Percentiles rank a stretch among this genome's conserved stretches.
Conservation (phyloP, 441 rosid species). For the Metrosideros polymorpha region DNA sequence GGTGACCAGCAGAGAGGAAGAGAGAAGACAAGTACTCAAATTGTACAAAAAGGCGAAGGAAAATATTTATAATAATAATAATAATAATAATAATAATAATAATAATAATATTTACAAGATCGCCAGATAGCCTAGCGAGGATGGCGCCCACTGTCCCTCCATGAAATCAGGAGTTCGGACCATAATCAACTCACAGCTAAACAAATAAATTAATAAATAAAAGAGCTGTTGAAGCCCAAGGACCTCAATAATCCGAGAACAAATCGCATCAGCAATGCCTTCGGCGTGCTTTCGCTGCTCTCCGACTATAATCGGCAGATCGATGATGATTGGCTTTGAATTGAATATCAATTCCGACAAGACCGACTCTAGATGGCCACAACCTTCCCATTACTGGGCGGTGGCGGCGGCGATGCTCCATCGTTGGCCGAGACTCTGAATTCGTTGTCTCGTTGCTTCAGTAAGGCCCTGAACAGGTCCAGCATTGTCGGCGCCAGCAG, state of each 20-base stretch:
- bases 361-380: slow-evolving; percentile 63
- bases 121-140: no score
- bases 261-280: slow-evolving; percentile 88
- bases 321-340: slow-evolving; percentile 95
- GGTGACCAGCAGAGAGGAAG: no score
- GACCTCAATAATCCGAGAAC: slow-evolving; percentile 88
- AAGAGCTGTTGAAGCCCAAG: background rate
- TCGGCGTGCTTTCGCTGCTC: slow-evolving; percentile 70
- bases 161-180: no score
- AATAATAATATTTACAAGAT: no score
- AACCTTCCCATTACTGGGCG: slow-evolving; percentile 43
- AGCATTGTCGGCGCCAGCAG: slow-evolving; percentile 19
- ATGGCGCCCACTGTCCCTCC: no score
- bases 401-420: slow-evolving; percentile 24
- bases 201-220: no score
- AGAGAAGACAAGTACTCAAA: no score
- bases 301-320: slow-evolving; percentile 92
- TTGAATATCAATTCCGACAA: slow-evolving; percentile 71
- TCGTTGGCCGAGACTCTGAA: slow-evolving; percentile 21
- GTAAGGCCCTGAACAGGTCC: slow-evolving; percentile 36
- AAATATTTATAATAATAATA: no score
- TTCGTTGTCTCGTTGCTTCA: slow-evolving; percentile 46
- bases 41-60: no score
- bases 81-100: no score
- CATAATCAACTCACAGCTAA: no score